phyloP scores from a whole-genome alignment of 2,329 filamentous ascomycete genomes.

The Penicillium hesseltinei region DNA sequence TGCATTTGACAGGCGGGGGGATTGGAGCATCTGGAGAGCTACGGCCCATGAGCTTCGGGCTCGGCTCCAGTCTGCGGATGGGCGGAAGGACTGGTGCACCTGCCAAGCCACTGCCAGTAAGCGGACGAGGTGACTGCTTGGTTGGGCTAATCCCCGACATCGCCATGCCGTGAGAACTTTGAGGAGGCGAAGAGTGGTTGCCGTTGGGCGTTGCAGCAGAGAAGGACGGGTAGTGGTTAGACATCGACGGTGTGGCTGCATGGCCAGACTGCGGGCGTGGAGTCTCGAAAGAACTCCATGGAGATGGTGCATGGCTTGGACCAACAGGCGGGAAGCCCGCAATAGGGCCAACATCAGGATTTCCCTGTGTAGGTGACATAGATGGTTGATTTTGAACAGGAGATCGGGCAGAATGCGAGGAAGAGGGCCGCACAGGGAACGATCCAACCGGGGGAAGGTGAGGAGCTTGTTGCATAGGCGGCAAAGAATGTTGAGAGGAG shows the following conservation, averaged over 20 bases:
- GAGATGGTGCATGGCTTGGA: constrained; percentile 29
- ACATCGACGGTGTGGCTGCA: constrained; percentile 30
- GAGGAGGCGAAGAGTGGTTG: constrained; percentile 36
- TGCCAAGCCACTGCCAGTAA: constrained; percentile 35
- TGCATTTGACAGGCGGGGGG: constrained; percentile 43
- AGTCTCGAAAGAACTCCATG: constrained; percentile 36
- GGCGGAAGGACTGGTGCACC: constrained; percentile 41
- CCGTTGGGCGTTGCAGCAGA: constrained; percentile 32
- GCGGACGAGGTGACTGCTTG: constrained; percentile 45
- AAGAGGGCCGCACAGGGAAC: constrained; percentile 42
- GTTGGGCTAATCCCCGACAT: constrained; percentile 48
- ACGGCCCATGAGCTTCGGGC: constrained; percentile 45
- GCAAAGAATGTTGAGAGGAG: constrained; percentile 21
- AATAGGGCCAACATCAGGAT: constrained; percentile 48
- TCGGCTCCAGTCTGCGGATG: constrained; percentile 43
- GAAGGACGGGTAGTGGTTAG: constrained; percentile 34
- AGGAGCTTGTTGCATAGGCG: constrained; percentile 29
- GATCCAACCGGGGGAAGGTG: constrained; percentile 33
- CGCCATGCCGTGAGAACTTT: constrained; percentile 37
- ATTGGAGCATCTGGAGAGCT: constrained; percentile 45
- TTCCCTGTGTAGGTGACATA: constrained; percentile 51
- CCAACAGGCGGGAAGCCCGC: constrained; percentile 42
- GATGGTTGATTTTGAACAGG: constrained; percentile 46
- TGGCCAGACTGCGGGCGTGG: constrained; percentile 32
- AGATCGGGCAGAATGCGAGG: constrained; percentile 41